Evolutionary conservation across 148 eudicot genomes (phyloP).

Genomic region (Cornus controversa): DNA sequence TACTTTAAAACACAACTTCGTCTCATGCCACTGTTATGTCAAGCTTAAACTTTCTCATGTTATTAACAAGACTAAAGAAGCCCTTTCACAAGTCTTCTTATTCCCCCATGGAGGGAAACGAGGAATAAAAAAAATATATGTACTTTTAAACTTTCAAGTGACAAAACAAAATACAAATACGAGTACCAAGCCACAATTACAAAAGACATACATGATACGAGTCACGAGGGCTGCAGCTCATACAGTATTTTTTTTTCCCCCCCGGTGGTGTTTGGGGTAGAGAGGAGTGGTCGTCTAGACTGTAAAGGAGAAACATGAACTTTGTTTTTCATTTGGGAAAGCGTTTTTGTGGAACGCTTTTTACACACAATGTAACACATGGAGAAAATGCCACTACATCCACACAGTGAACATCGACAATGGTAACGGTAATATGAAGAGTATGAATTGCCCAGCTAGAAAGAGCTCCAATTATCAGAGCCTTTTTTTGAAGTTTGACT

Average conservation of each 20-base stretch:
- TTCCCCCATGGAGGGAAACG: no score
- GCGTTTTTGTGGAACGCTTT: not conserved
- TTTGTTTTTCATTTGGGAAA: not conserved
- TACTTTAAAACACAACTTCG: no score
- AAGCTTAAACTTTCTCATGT: no score
- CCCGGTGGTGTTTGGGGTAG: not conserved
- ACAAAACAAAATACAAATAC: not conserved
- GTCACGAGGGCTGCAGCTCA: not conserved
- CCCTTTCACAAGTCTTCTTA: no score
- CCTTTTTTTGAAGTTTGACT: conserved; percentile 56
- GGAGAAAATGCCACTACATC: conserved; percentile 4
- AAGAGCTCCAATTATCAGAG: conserved; percentile 79
- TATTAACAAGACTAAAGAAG: no score
- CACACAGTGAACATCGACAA: not conserved
- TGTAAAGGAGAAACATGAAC: not conserved
- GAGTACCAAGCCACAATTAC: not conserved
- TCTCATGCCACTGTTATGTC: no score
- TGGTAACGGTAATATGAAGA: not conserved
- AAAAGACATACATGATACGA: not conserved
- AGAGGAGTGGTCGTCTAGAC: not conserved
- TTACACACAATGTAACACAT: conserved; percentile 9
- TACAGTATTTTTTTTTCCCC: not conserved
- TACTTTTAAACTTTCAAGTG: not conserved
- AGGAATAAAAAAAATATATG: no score
- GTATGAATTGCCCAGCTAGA: conserved; percentile 31